These are phyloP conservation scores for Trametes cinnabarina DNA, from an alignment of 768 basidiomycete species.

Conservation along the genomic window DNA sequence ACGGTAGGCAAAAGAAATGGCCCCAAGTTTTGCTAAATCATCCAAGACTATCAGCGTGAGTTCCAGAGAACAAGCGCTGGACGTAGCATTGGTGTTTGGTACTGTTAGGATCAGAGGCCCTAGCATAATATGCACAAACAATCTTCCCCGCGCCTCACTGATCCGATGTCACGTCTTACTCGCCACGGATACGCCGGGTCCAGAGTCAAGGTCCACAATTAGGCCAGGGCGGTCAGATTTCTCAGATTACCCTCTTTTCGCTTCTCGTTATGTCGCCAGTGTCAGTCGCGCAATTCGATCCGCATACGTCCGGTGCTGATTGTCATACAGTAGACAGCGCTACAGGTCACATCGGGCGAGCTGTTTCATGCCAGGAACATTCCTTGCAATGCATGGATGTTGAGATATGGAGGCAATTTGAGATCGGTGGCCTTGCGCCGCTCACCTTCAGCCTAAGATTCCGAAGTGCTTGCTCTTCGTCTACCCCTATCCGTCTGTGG, in stretches of 20 bases:
- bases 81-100: not conserved
- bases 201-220: not conserved
- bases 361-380: not conserved
- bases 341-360: not conserved
- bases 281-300: not conserved
- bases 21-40: too few species aligned
- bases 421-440: not conserved
- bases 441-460: not conserved
- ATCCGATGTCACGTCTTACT: not conserved
- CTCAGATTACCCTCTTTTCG: not conserved
- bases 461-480: not conserved
- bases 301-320: too few species aligned
- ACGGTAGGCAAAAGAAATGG: too few species aligned
- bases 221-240: not conserved
- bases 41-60: too few species aligned
- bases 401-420: not conserved
- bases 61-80: too few species aligned
- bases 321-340: too few species aligned
- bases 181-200: slow-evolving; percentile 4
- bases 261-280: not conserved
- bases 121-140: slow-evolving; percentile 9
- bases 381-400: not conserved
- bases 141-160: not conserved
- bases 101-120: slow-evolving; percentile 7
- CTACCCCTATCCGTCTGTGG: not conserved